Percentiles rank a stretch among this genome's conserved stretches.
Evolutionary conservation across 805 yeast species (phyloP).

Genomic region (Teunomyces kruisii): DNA sequence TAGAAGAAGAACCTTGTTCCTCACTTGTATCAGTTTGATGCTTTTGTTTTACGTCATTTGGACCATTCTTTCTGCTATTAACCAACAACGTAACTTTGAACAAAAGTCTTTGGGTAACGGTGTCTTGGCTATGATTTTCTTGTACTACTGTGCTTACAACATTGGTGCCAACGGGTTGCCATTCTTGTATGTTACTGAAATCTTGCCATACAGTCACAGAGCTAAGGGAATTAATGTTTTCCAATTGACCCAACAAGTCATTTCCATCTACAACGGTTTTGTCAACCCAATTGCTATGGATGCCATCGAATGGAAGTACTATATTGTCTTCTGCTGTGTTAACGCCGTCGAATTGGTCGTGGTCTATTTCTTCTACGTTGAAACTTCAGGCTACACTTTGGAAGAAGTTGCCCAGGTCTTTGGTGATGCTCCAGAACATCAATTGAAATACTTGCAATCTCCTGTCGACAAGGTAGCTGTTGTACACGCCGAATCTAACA

Average conservation of each 20-base stretch:
- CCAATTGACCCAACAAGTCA: conserved; percentile 18
- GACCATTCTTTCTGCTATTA: conserved; percentile 46
- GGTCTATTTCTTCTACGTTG: conserved; percentile 37
- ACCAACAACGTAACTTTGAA: conserved; percentile 40
- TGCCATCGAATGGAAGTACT: conserved; percentile 43
- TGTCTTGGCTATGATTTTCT: conserved; percentile 51
- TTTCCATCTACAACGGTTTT: conserved; percentile 22
- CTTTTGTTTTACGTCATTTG: conserved; percentile 38
- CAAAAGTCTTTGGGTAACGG: conserved; percentile 44
- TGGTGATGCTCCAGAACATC: conserved; percentile 28
- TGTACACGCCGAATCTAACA: conserved; percentile 1
- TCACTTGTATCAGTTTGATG: conserved; percentile 37
- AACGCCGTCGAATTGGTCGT: conserved; percentile 27
- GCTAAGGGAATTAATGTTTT: conserved; percentile 41
- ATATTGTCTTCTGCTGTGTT: conserved; percentile 38
- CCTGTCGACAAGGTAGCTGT: conserved; percentile 1
- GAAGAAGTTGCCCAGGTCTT: conserved; percentile 45
- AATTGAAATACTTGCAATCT: conserved; percentile 1
- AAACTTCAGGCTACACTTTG: conserved; percentile 43
- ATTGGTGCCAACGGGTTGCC: conserved; percentile 47
- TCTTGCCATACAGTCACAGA: conserved; percentile 37
- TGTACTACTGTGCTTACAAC: conserved; percentile 43
- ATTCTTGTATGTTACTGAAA: conserved; percentile 45
- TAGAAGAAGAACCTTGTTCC: conserved; percentile 37
- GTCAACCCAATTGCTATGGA: conserved; percentile 38